These are phyloP conservation scores for Arabidopsis lyrata DNA, from an alignment of 441 rosid genomes.

Conservation along the genomic window DNA sequence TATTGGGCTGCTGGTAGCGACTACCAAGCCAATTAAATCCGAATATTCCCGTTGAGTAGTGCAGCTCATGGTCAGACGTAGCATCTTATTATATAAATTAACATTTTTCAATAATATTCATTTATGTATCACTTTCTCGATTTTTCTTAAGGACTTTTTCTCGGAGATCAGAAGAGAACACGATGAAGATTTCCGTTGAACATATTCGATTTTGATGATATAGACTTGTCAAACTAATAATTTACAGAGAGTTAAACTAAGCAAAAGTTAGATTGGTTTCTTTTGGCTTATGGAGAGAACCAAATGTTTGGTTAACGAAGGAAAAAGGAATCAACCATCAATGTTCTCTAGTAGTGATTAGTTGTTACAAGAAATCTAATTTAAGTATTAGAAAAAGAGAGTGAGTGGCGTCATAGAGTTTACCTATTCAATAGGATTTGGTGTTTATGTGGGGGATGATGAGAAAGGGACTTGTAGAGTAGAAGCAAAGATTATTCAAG, in stretches of 20 bases:
- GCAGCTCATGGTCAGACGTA: constrained; percentile 44
- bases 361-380: neutral
- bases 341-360: too few relatives aligned
- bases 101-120: constrained; percentile 4
- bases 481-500: constrained; percentile 39
- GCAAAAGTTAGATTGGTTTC: neutral
- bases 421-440: constrained; percentile 39
- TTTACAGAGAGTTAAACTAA: neutral
- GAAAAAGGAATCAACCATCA: neutral
- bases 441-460: constrained; percentile 31
- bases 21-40: constrained; percentile 32
- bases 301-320: constrained; percentile 29
- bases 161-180: constrained; percentile 32
- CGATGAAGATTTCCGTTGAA: constrained; percentile 35
- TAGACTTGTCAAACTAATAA: constrained; percentile 3
- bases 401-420: constrained; percentile 39
- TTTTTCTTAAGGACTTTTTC: constrained; percentile 1
- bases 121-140: constrained; percentile 13
- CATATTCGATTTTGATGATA: constrained; percentile 21
- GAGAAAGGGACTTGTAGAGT: constrained; percentile 42
- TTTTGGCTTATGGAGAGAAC: constrained; percentile 10
- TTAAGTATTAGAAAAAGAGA: neutral
- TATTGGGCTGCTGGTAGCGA: constrained; percentile 47
- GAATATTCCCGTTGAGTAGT: constrained; percentile 44
- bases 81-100: constrained; percentile 4